phyloP scores from a whole-genome alignment of 768 basidiomycete genomes.

The Naganishia onofrii region DNA sequence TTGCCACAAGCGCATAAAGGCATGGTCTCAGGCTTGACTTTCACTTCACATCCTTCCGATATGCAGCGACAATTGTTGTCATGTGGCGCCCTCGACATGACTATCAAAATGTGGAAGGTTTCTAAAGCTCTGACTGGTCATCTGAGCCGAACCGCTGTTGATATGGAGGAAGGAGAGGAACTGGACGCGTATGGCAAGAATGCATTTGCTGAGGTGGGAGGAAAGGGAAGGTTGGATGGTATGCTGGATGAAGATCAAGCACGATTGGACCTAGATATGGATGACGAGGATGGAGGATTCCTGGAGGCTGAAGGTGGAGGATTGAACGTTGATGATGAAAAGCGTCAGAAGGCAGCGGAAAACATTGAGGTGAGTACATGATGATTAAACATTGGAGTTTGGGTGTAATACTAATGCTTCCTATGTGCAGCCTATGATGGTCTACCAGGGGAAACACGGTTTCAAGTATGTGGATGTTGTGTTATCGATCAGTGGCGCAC shows the following conservation, averaged over 20 bases:
- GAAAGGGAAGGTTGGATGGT: slow-evolving; percentile 25
- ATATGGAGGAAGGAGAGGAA: slow-evolving; percentile 43
- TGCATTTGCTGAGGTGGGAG: slow-evolving; percentile 40
- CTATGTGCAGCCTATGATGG: slow-evolving; percentile 60
- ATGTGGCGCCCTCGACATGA: slow-evolving; percentile 50
- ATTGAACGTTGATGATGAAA: slow-evolving; percentile 41
- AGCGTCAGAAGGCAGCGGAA: slow-evolving; percentile 41
- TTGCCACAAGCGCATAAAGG: slow-evolving; percentile 52
- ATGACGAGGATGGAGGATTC: slow-evolving; percentile 38
- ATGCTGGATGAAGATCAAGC: slow-evolving; percentile 47
- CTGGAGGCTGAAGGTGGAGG: slow-evolving; percentile 46
- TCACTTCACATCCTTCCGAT: slow-evolving; percentile 48
- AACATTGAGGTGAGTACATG: slow-evolving; percentile 35
- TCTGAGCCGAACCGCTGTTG: slow-evolving; percentile 42
- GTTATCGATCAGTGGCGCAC: slow-evolving; percentile 11
- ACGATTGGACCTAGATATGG: slow-evolving; percentile 42
- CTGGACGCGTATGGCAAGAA: slow-evolving; percentile 36
- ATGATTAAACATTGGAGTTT: background rate
- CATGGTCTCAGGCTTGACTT: slow-evolving; percentile 52
- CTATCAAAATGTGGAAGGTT: slow-evolving; percentile 51
- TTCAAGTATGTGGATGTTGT: slow-evolving; percentile 69
- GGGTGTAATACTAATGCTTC: no score
- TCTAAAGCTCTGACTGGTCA: slow-evolving; percentile 41
- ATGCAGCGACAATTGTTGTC: slow-evolving; percentile 50
- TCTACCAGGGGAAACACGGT: slow-evolving; percentile 79